Base-by-base conservation (phyloP, 371 early-diverging fungal genomes). In the Mucor plumbeus region DNA sequence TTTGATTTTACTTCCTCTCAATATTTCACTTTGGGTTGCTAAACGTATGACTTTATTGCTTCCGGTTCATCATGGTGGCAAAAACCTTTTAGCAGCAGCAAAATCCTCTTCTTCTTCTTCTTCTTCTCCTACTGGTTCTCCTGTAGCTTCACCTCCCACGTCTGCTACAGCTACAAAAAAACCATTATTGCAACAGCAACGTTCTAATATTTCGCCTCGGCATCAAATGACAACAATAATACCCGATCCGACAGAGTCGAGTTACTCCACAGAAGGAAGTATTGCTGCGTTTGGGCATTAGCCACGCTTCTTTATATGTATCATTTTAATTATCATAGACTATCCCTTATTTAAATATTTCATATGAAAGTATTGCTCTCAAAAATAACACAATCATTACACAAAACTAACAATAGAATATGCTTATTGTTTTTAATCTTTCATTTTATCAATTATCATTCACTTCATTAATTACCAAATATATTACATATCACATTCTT, bases 1-100 rank as follows among this genome's bases (percentile, higher is more conserved):
- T 14, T 50, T 84, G 35, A 61, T 80, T 6, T 53, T 84, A 5
- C 63, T 84, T 43, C 84, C 84, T 1, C 59, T 84, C 26, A 79
- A 76, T 53, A 70, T 84, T 17, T 78, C 77, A 6, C 31, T 84
- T 7, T 80, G 81, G 81, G 63, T 75, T 17, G 67, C 67, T 31
- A 74, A 72, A 36, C 70, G 76, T 7, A 74, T 81, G 69, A 73
- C 80, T 15, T 48, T 59, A 17, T 48, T 63, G 34, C 36, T 71
- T 5, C 63, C 70, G 3, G 47, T 19, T 3, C 65, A 35, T 54
- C 63, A 63, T 40, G 21, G 35, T 33, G 39, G 58, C n/a, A 38
- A 39, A 7, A 58, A 58, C 17, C 43, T 44, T 13, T 43, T 36
- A 21, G 47, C 58, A 44, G 35, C 21, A 9, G 38, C 38, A 38